phyloP scores from a whole-genome alignment of 306 rosid genomes.

The Trifolium pratense region DNA sequence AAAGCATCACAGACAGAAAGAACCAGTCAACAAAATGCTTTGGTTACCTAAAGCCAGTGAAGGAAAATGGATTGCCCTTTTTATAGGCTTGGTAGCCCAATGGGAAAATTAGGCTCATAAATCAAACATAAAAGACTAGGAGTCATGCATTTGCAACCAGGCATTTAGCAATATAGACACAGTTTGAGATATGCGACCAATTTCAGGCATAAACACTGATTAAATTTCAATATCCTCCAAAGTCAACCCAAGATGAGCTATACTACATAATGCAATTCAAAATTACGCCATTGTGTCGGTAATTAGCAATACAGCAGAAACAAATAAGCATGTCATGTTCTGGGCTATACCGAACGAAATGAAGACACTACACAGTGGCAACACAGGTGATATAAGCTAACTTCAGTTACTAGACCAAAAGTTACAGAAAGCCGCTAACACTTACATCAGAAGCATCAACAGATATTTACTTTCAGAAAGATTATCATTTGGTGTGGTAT shows the following conservation, averaged over 20 bases:
- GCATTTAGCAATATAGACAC: not conserved
- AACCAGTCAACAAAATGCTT: not conserved
- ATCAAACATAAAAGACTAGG: not conserved
- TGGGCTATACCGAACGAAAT: not conserved
- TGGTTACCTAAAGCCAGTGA: not conserved
- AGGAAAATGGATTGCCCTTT: not conserved
- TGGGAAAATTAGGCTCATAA: not conserved
- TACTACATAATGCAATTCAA: slow-evolving; percentile 23
- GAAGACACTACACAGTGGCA: not conserved
- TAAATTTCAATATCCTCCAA: slow-evolving; percentile 11
- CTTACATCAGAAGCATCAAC: not conserved
- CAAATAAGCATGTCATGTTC: not conserved
- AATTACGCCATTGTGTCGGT: not conserved
- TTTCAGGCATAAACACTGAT: slow-evolving; percentile 24
- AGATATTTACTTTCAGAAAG: not conserved
- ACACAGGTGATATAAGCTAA: not conserved
- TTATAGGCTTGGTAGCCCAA: not conserved
- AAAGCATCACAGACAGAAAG: slow-evolving; percentile 12
- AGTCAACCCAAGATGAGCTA: slow-evolving; percentile 17
- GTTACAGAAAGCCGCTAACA: not conserved
- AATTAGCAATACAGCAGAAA: not conserved
- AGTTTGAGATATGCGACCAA: slow-evolving; percentile 3
- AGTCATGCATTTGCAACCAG: not conserved
- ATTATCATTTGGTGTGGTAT: not conserved
- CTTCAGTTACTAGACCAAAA: not conserved